These are phyloP conservation scores for Flueggea neowawraea DNA, from an alignment of 441 rosid genomes.

Conservation along the genomic window DNA sequence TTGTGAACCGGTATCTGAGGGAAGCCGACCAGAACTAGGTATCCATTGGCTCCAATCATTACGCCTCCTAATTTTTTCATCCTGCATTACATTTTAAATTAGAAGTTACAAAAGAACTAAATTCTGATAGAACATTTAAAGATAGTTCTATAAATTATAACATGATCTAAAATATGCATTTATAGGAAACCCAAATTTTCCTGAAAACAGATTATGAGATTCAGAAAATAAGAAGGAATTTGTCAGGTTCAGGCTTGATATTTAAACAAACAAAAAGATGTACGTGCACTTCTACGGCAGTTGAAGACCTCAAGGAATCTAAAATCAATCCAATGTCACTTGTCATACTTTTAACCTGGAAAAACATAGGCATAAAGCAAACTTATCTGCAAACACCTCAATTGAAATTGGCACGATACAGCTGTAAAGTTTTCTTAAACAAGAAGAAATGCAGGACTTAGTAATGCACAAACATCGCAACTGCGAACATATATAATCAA, in stretches of 20 bases:
- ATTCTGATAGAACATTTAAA: not conserved
- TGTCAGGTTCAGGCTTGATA: not conserved
- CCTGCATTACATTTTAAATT: slow-evolving; percentile 27
- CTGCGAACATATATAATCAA: too few relatives aligned
- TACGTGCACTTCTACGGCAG: slow-evolving; percentile 69
- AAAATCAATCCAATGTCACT: slow-evolving; percentile 48
- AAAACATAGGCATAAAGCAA: slow-evolving; percentile 11
- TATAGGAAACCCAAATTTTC: not conserved
- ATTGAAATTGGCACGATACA: not conserved
- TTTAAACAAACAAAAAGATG: not conserved
- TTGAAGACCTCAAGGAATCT: slow-evolving; percentile 60
- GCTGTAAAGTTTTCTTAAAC: not conserved
- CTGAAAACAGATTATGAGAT: not conserved
- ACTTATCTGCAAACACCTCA: slow-evolving; percentile 7
- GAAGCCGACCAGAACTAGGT: slow-evolving; percentile 12
- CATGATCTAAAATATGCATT: too few relatives aligned
- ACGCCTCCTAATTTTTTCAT: slow-evolving; percentile 63
- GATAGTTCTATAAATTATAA: not conserved
- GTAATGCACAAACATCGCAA: not conserved
- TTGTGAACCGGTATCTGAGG: slow-evolving; percentile 20
- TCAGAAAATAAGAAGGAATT: not conserved
- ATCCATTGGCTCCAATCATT: slow-evolving; percentile 61
- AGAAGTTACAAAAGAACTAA: not conserved
- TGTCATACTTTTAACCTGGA: slow-evolving; percentile 64
- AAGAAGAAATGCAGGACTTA: not conserved